Base-by-base conservation (phyloP, 2,329 filamentous ascomycete genomes). In the Exophiala dermatitidis region DNA sequence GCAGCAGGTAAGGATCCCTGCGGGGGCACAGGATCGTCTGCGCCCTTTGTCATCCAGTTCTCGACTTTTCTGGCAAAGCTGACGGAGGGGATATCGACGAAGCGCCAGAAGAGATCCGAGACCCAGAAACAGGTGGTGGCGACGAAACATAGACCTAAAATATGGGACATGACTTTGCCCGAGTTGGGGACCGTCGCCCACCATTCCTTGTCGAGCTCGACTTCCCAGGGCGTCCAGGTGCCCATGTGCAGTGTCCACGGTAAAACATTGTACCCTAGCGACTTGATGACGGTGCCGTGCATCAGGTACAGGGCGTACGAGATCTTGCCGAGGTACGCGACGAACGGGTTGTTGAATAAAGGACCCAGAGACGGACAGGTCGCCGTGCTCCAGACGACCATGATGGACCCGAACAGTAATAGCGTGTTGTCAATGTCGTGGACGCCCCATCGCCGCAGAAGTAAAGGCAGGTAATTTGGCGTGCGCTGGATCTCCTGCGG, bases 31-130 rank as follows among this genome's bases (percentile, higher is more conserved):
- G 38, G 38, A 5, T 45, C 19, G n/a, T 55, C 48, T 2, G 44
- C 53, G 12, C 42, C 48, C 8, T 19, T 32, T 10, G 53, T 55
- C n/a, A 55, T 26, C 48, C 43, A 55, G 32, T 33, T 44, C 45
- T 56, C 53, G 30, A 52, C 49, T 3, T 5, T 8, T 8, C 49
- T 44, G 26, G 50, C 46, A 29, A 80, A 73, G 45, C 69, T 72
- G 6, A 79, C 70, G 63, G 73, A 71, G 1, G 74, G 75, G 3
- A 70, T 66, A 64, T 84, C 81, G 3, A 84, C 72, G 1, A 67
- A 67, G 29, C 79, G 71, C 78, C 79, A 83, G 61, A 82, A 82
- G 4, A 84, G 47, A 63, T 84, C 80, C 1, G 77, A 75, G 3
- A 73, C 68, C 74, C 78, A 83, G 5, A 83, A 70, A 1, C 77